phyloP scores from a whole-genome alignment of 768 basidiomycete species.

The Strobilomyces dryophilus region DNA sequence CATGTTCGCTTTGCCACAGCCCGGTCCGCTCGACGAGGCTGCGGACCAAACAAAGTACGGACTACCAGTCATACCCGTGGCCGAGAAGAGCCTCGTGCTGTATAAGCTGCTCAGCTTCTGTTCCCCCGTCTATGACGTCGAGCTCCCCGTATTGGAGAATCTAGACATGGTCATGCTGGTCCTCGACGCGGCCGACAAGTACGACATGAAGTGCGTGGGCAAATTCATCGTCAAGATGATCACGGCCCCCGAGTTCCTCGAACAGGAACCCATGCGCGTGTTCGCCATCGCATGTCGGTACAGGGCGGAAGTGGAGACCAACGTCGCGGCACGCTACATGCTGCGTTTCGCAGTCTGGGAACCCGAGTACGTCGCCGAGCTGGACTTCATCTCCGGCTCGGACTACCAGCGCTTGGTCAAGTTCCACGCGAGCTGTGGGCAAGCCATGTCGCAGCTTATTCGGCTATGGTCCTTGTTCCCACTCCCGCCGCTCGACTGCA shows the following conservation, averaged over 20 bases:
- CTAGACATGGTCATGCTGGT: slow-evolving; percentile 40
- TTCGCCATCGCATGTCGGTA: slow-evolving; percentile 38
- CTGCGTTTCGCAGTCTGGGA: slow-evolving; percentile 34
- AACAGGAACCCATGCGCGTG: slow-evolving; percentile 34
- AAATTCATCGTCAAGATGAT: slow-evolving; percentile 32
- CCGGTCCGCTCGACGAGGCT: slow-evolving; percentile 26
- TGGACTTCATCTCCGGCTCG: slow-evolving; percentile 36
- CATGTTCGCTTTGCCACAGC: slow-evolving; percentile 51
- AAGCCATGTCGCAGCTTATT: slow-evolving; percentile 31
- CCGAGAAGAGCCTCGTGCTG: slow-evolving; percentile 43
- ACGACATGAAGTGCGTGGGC: slow-evolving; percentile 45
- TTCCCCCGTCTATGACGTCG: slow-evolving; percentile 42
- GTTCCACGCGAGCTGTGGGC: slow-evolving; percentile 32
- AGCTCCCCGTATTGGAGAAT: slow-evolving; percentile 31
- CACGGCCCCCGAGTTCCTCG: slow-evolving; percentile 29
- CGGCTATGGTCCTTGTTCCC: slow-evolving; percentile 31
- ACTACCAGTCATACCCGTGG: slow-evolving; percentile 43
- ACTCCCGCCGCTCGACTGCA: slow-evolving; percentile 31
- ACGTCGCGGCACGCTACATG: slow-evolving; percentile 35
- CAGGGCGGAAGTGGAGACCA: slow-evolving; percentile 31
- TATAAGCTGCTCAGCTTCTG: slow-evolving; percentile 42
- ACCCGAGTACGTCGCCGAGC: slow-evolving; percentile 30
- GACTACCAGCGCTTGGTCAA: slow-evolving; percentile 35
- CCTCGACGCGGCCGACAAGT: slow-evolving; percentile 46
- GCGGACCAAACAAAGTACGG: slow-evolving; percentile 31